Conservation (phyloP, 108 stramenopile genomes). For the Craspedostauros australis region DNA sequence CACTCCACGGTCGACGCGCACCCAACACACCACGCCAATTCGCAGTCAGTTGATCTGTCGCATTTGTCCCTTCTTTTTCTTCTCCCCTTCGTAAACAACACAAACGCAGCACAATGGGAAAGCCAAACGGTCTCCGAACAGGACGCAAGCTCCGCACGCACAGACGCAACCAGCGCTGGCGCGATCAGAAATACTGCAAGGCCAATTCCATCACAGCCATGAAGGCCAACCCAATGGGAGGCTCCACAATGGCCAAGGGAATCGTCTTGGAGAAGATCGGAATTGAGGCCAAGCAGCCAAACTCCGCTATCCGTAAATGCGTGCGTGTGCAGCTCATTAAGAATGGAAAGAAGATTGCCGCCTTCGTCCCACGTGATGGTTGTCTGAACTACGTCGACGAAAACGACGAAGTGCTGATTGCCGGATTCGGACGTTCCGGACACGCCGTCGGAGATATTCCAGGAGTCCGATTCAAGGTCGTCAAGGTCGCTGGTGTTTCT, state of each 20-base stretch:
- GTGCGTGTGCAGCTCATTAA: conserved; percentile 99
- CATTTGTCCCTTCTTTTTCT: not conserved
- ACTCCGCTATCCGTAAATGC: conserved; percentile 99
- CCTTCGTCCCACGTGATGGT: conserved; percentile 99
- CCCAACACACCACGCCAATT: not conserved
- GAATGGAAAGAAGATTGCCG: conserved; percentile 99
- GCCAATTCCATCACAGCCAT: conserved; percentile 97
- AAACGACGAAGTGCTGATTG: conserved; percentile 99
- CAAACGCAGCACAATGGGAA: conserved; percentile 73
- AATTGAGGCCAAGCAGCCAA: conserved; percentile 99
- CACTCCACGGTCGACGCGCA: no score
- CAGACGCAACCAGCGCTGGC: conserved; percentile 96
- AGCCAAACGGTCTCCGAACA: conserved; percentile 96
- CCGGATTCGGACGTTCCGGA: conserved; percentile 99
- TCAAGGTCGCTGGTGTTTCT: conserved; percentile 99
- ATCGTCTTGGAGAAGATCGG: conserved; percentile 99
- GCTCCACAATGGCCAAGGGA: conserved; percentile 99
- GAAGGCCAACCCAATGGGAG: conserved; percentile 99
- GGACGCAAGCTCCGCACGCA: conserved; percentile 99
- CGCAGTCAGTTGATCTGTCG: not conserved
- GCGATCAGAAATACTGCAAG: conserved; percentile 94
- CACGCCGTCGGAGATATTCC: conserved; percentile 99
- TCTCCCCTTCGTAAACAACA: not conserved
- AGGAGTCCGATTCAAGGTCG: conserved; percentile 99
- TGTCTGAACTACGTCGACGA: conserved; percentile 99